These are phyloP conservation scores for Podospora pseudocomata DNA, from an alignment of 495 filamentous ascomycete species.

Conservation along the genomic window DNA sequence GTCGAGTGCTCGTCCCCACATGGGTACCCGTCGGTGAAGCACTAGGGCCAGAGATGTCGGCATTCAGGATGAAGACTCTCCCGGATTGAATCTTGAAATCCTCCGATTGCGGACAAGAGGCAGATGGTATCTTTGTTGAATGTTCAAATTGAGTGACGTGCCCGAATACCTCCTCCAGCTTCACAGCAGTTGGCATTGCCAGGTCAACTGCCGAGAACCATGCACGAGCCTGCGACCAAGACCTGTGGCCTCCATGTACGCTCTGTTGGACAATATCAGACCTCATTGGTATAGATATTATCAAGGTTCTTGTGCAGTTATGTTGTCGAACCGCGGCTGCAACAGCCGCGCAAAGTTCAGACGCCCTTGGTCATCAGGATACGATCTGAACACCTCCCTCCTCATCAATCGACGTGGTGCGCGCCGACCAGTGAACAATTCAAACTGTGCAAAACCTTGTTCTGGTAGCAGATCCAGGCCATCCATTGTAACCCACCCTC, in stretches of 20 bases:
- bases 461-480: conserved; percentile 71
- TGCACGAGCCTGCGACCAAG: neutral
- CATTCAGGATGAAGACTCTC: conserved; percentile 22
- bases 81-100: conserved; percentile 6
- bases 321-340: conserved; percentile 33
- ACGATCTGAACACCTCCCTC: conserved; percentile 56
- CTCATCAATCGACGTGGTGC: conserved; percentile 68
- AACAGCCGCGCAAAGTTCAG: conserved; percentile 27
- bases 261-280: neutral
- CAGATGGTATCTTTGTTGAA: neutral
- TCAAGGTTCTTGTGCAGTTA: conserved; percentile 32
- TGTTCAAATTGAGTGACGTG: neutral
- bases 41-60: conserved; percentile 12
- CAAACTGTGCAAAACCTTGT: conserved; percentile 74
- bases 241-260: neutral
- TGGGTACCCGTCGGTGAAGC: neutral
- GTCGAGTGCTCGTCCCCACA: conserved; percentile 11
- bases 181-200: neutral
- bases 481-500: conserved; percentile 67
- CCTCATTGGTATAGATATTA: neutral
- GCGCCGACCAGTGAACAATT: conserved; percentile 68
- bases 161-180: neutral
- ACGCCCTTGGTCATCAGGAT: conserved; percentile 37
- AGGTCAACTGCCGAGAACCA: neutral
- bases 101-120: conserved; percentile 8